phyloP scores from a whole-genome alignment of 257 asterid species.

The Solanum appendiculatum region DNA sequence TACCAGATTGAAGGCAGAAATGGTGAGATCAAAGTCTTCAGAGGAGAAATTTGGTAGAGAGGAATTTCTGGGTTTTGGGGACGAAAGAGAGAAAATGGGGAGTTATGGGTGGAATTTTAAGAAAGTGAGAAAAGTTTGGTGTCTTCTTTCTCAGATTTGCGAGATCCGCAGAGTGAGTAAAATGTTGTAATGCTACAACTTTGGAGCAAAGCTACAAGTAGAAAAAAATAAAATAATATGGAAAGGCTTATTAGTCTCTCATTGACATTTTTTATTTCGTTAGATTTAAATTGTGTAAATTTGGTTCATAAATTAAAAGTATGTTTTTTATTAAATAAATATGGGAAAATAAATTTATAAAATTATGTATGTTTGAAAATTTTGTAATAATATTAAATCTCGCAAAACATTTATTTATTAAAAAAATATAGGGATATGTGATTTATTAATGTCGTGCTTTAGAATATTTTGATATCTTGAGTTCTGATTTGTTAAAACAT shows the following conservation, averaged over 20 bases:
- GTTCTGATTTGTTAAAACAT: too few species aligned
- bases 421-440: not conserved
- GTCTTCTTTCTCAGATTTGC: not conserved
- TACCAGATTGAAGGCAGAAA: not conserved
- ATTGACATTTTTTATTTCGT: not conserved
- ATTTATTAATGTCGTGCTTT: too few species aligned
- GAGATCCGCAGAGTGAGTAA: constrained; percentile 1
- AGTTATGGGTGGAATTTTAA: not conserved
- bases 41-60: not conserved
- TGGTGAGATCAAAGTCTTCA: not conserved
- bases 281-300: not conserved
- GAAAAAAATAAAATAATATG: not conserved
- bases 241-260: not conserved
- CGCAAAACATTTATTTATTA: too few species aligned
- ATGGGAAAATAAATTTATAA: not conserved
- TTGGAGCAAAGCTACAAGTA: not conserved
- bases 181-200: not conserved
- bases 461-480: too few species aligned
- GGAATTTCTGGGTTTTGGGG: not conserved
- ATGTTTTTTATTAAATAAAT: not conserved
- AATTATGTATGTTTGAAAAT: too few species aligned
- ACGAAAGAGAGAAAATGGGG: not conserved
- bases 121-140: not conserved
- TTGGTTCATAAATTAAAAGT: not conserved
- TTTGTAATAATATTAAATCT: not conserved